Base-by-base conservation (phyloP, 1,139 yeast genomes). In the Taphrina communis region DNA sequence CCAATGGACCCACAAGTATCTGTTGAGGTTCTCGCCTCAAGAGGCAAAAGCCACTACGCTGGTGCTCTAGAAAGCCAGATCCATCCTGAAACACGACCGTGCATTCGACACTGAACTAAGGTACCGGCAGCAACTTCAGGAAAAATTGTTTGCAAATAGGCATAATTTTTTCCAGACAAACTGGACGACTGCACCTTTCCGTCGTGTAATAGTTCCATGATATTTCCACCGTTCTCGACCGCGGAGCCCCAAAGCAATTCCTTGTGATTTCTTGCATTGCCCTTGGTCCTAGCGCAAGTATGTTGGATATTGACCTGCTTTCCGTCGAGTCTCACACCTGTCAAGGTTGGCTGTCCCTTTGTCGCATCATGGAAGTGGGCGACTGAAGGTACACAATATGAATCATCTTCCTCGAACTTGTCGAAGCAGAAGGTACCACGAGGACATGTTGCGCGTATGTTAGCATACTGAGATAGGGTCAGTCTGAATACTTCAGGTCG, bases 371-470 rank as follows among this genome's bases (percentile, higher is more conserved):
- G 21, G n/a, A 50, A 50, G 21, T 50, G 53, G 11, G 12, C 53
- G n/a, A 50, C n/a, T 6, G 53, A 50, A 6, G 36, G 53, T 21
- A 21, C 36, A 21, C 53, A 50, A n/a, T 50, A 50, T 11, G 53
- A 21, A n/a, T 50, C 53, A 17, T 8, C 36, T 8, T 9, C 36
- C 31, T 11, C n/a, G n/a, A 50, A 50, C n/a, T 50, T 50, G 25
- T 50, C 53, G 53, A 21, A 50, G n/a, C 53, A 50, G 3, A 50
- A 50, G 21, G 53, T 50, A 25, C 53, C 53, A 6, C 36, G 53
- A 11, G 53, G 35, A 46, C 51, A 46, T 19, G 19, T 9, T 17
- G 11, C n/a, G n/a, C 51, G 51, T 7, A 50, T 35, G 4, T 50
- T 50, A 14, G 53, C 53, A 35, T 50, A 50, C 53, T 50, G 1